Evolutionary conservation across 2,329 filamentous ascomycete species (phyloP).

Genomic region (Ascocoryne sarcoides): DNA sequence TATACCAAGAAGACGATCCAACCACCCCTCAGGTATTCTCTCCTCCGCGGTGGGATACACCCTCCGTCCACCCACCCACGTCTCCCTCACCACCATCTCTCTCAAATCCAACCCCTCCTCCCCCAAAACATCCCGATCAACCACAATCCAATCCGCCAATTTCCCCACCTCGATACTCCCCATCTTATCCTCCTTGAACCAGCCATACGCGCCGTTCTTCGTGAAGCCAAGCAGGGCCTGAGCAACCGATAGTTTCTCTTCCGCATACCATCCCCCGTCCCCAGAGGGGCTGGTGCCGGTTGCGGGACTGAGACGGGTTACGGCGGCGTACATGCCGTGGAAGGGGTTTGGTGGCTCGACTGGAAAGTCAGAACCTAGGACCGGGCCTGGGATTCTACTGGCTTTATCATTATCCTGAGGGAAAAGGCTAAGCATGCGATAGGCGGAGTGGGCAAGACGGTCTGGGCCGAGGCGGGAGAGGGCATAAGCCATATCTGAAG

Average conservation of each 20-base stretch:
- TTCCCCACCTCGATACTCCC: slow-evolving; percentile 52
- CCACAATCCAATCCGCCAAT: slow-evolving; percentile 63
- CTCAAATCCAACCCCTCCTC: slow-evolving; percentile 43
- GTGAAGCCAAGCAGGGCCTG: slow-evolving; percentile 57
- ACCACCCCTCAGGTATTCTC: no score
- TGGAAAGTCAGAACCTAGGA: slow-evolving; percentile 63
- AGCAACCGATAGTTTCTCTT: slow-evolving; percentile 49
- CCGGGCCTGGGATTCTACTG: slow-evolving; percentile 28
- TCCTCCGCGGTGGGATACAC: no score
- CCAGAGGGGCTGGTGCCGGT: slow-evolving; percentile 43
- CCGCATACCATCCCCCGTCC: slow-evolving; percentile 45
- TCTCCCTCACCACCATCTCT: slow-evolving; percentile 50
- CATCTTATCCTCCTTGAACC: slow-evolving; percentile 48
- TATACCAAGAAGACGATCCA: no score
- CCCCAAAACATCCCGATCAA: slow-evolving; percentile 47
- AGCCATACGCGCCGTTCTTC: slow-evolving; percentile 47
- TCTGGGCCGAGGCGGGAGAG: slow-evolving; percentile 47
- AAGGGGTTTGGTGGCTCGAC: slow-evolving; percentile 62
- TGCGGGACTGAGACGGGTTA: slow-evolving; percentile 50
- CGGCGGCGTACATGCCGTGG: slow-evolving; percentile 60
- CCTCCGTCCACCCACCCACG: slow-evolving; percentile 53
- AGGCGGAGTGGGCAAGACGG: slow-evolving; percentile 48
- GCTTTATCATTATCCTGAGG: slow-evolving; percentile 19
- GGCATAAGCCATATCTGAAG: slow-evolving; percentile 62
- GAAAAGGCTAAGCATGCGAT: slow-evolving; percentile 56